Conservation (phyloP, 805 yeast genomes). For the Schwanniomyces vanrijiae region DNA sequence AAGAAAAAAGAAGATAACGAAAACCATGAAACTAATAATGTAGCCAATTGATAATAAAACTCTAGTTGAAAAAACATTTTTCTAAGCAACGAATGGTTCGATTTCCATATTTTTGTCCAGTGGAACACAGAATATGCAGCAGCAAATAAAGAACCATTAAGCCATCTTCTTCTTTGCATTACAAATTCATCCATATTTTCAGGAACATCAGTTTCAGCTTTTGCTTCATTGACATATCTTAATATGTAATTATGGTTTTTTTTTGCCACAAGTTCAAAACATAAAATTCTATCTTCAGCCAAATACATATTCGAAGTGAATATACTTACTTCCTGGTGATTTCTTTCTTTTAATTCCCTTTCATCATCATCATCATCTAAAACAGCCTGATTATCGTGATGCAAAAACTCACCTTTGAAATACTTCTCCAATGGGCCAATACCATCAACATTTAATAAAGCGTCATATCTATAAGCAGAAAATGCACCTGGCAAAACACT, state of each 20-base stretch:
- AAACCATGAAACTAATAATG: slow-evolving; percentile 86
- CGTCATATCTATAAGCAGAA: slow-evolving; percentile 87
- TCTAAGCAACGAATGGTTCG: slow-evolving; percentile 80
- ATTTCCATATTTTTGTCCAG: slow-evolving; percentile 83
- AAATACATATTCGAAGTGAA: slow-evolving; percentile 95
- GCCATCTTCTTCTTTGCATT: slow-evolving; percentile 96
- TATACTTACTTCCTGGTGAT: slow-evolving; percentile 56
- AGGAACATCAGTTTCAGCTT: slow-evolving; percentile 95
- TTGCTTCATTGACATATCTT: slow-evolving; percentile 82
- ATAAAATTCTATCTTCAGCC: slow-evolving; percentile 93
- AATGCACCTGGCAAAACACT: slow-evolving; percentile 96
- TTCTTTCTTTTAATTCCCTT: slow-evolving; percentile 36
- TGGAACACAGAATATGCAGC: slow-evolving; percentile 87
- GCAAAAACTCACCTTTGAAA: slow-evolving; percentile 87
- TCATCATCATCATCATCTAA: slow-evolving; percentile 40
- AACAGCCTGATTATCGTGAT: slow-evolving; percentile 51
- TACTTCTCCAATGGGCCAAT: slow-evolving; percentile 85
- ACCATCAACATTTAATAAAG: slow-evolving; percentile 70
- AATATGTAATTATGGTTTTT: slow-evolving; percentile 70
- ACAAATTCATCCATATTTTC: slow-evolving; percentile 93
- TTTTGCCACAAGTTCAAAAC: slow-evolving; percentile 95
- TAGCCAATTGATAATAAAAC: slow-evolving; percentile 77
- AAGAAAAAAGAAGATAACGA: slow-evolving; percentile 86
- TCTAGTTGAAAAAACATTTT: slow-evolving; percentile 83
- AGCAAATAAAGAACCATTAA: slow-evolving; percentile 96